Conservation (phyloP, 805 yeast genomes). For the Yamadazyma takamatsuzukensis region DNA sequence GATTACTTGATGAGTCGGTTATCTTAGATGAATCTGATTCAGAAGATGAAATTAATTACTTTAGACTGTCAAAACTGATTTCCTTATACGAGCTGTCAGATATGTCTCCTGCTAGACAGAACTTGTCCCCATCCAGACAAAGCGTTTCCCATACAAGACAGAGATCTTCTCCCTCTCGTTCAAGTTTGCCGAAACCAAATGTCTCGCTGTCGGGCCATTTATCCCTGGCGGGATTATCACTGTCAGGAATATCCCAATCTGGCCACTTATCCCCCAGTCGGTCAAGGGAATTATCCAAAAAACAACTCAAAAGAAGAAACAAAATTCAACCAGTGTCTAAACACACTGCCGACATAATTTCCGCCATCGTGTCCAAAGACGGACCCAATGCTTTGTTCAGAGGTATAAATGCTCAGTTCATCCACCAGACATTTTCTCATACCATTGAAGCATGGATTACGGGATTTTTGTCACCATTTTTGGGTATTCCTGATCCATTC, state of each 20-base stretch:
- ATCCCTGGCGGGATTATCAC: too few relatives aligned
- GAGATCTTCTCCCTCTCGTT: too few relatives aligned
- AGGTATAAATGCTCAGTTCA: slow-evolving; percentile 75
- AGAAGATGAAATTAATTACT: slow-evolving; percentile 32
- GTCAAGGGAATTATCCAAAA: too few relatives aligned
- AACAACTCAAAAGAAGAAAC: slow-evolving; percentile 9
- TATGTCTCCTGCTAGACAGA: not conserved
- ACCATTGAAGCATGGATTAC: slow-evolving; percentile 90
- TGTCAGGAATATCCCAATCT: too few relatives aligned
- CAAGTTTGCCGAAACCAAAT: too few relatives aligned
- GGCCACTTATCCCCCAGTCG: too few relatives aligned
- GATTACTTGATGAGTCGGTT: slow-evolving; percentile 15
- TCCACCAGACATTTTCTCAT: slow-evolving; percentile 67
- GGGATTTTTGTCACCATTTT: slow-evolving; percentile 76
- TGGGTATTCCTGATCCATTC: slow-evolving; percentile 84
- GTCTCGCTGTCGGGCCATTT: too few relatives aligned
- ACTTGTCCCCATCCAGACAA: not conserved
- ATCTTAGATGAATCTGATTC: slow-evolving; percentile 16
- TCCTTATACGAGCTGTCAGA: too few relatives aligned
- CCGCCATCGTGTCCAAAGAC: slow-evolving; percentile 61
- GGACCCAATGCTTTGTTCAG: slow-evolving; percentile 71
- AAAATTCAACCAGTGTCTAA: slow-evolving; percentile 55
- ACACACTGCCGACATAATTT: slow-evolving; percentile 64
- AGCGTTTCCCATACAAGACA: slow-evolving; percentile 3
- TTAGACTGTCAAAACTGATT: too few relatives aligned